Percentiles rank a stretch among this genome's conserved stretches.
phyloP scores from a whole-genome alignment of 495 filamentous ascomycete species.

The Penicillium crystallinum region DNA sequence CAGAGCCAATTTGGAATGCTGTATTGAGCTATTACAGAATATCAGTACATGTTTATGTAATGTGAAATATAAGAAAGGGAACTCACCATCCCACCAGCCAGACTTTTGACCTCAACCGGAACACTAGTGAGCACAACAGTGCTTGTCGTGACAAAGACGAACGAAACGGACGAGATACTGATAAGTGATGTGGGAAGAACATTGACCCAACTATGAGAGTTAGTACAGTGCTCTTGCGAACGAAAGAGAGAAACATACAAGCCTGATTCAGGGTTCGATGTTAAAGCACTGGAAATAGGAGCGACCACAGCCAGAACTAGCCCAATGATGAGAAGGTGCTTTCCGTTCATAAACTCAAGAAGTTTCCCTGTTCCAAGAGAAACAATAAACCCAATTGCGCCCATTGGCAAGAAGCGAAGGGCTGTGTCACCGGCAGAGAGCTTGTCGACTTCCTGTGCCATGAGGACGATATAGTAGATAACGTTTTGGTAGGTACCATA shows the following conservation, averaged over 20 bases:
- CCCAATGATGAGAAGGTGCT: slow-evolving; percentile 28
- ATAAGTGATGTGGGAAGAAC: slow-evolving; percentile 31
- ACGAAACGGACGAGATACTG: slow-evolving; percentile 36
- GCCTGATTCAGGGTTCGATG: slow-evolving; percentile 18
- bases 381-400: slow-evolving; percentile 30
- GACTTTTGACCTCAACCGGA: slow-evolving; percentile 29
- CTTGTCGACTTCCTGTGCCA: slow-evolving; percentile 31
- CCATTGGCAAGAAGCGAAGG: slow-evolving; percentile 35
- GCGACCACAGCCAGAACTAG: slow-evolving; percentile 28
- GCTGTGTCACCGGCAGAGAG: slow-evolving; percentile 31
- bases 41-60: slow-evolving; percentile 2
- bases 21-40: slow-evolving; percentile 27
- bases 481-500: slow-evolving; percentile 38
- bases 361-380: slow-evolving; percentile 33
- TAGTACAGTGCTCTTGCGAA: neutral
- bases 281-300: slow-evolving; percentile 29
- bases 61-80: neutral
- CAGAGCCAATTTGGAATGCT: slow-evolving; percentile 37
- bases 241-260: slow-evolving; percentile 21
- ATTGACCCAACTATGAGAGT: slow-evolving; percentile 30
- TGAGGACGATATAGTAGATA: slow-evolving; percentile 37
- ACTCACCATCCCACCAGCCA: slow-evolving; percentile 34
- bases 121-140: slow-evolving; percentile 33
- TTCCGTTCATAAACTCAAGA: slow-evolving; percentile 35
- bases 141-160: slow-evolving; percentile 36